A percentile compares a stretch with the other conserved stretches of the same genome.
These are phyloP conservation scores for Bipolaris bicolor DNA, from an alignment of 2,329 filamentous ascomycete species.

Conservation along the genomic window DNA sequence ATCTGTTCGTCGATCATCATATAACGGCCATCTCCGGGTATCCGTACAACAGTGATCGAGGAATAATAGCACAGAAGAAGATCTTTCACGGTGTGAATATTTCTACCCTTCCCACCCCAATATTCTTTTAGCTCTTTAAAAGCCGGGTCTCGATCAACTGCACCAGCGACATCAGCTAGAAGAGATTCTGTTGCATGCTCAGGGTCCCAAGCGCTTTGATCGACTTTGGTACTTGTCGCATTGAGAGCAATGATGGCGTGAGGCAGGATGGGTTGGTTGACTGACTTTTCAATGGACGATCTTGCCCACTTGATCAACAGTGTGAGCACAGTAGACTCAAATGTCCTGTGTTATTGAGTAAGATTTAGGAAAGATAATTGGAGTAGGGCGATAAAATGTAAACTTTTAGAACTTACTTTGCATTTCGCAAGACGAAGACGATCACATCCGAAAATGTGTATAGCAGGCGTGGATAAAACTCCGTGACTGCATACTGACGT, in stretches of 20 bases:
- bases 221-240: conserved; percentile 49
- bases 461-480: conserved; percentile 51
- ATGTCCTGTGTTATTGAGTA: no score
- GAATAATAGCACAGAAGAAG: no score
- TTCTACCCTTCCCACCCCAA: background rate
- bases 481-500: conserved; percentile 48
- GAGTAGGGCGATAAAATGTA: no score
- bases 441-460: conserved; percentile 55
- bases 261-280: conserved; percentile 62
- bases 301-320: conserved; percentile 10
- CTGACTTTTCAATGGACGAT: conserved; percentile 24
- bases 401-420: conserved; percentile 32
- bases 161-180: background rate
- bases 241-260: conserved; percentile 63
- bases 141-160: background rate
- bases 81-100: no score
- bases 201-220: conserved; percentile 24
- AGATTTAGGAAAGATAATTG: no score
- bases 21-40: no score
- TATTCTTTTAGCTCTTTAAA: background rate
- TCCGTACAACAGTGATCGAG: no score
- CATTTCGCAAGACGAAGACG: conserved; percentile 52
- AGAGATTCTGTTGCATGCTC: background rate
- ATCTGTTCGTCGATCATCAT: background rate
- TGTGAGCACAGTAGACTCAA: no score